Evolutionary conservation across 257 asterid genomes (phyloP).

Genomic region (Solanum gracilifrons): DNA sequence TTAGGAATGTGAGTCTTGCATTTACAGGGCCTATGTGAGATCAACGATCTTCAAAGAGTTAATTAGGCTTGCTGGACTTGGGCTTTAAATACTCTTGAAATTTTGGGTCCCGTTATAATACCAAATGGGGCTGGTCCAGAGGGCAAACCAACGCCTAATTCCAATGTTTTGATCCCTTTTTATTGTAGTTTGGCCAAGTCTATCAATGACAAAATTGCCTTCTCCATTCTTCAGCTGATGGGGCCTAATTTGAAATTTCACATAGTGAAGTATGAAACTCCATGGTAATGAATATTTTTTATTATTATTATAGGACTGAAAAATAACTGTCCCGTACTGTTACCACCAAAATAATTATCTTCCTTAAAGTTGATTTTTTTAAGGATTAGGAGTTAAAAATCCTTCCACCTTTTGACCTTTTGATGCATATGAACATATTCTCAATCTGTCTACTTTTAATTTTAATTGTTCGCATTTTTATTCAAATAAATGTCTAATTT

Average conservation of each 20-base stretch:
- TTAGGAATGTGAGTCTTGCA: background rate
- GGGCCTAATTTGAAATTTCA: background rate
- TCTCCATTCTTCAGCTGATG: background rate
- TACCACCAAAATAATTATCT: background rate
- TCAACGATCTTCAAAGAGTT: background rate
- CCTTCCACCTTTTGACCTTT: background rate
- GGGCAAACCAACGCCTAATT: background rate
- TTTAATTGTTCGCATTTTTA: background rate
- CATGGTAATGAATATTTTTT: background rate
- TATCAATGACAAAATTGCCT: background rate
- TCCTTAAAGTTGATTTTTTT: background rate
- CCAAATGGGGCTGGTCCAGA: background rate
- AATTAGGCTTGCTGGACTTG: background rate
- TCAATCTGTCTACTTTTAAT: background rate
- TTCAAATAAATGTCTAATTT: background rate
- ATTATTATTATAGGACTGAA: background rate
- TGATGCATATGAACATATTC: background rate
- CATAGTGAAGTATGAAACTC: background rate
- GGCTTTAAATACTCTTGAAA: background rate
- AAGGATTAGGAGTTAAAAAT: background rate
- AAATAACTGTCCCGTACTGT: background rate
- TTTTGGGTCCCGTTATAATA: background rate
- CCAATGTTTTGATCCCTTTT: background rate
- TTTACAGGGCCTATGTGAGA: background rate
- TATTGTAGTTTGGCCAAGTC: background rate